Evolutionary conservation across 768 basidiomycete genomes (phyloP).

Genomic region (Boletus sensibilis): DNA sequence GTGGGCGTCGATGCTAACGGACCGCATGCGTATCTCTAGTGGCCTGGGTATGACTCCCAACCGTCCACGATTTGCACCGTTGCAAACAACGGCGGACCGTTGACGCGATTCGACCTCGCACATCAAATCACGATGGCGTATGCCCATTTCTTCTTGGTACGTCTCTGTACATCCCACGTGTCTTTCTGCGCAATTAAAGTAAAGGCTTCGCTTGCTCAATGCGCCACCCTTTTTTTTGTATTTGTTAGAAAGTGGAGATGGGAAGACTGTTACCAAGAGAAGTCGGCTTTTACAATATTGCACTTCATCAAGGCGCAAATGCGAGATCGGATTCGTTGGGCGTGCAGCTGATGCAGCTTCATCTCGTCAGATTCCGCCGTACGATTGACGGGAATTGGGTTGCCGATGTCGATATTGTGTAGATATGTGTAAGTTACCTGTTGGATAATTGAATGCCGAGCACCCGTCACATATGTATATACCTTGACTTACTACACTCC

Average conservation of each 20-base stretch:
- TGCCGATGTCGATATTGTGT: conserved; percentile 13
- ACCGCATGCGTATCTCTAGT: neutral
- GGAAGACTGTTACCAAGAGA: neutral
- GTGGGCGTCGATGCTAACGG: neutral
- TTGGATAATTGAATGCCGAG: neutral
- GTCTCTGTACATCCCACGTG: neutral
- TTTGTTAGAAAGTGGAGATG: neutral
- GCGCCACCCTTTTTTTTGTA: too few relatives aligned
- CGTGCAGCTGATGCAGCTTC: conserved; percentile 7
- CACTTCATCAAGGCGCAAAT: conserved; percentile 7
- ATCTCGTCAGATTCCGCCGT: conserved; percentile 4
- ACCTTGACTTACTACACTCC: neutral
- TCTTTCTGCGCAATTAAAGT: neutral
- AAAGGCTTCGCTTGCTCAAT: neutral
- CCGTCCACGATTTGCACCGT: neutral
- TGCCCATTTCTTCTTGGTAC: neutral
- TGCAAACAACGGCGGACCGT: neutral
- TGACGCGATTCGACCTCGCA: conserved; percentile 8
- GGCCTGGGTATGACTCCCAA: conserved; percentile 4
- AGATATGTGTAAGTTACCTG: neutral
- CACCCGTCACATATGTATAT: neutral
- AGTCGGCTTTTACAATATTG: conserved; percentile 1
- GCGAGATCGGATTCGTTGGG: neutral
- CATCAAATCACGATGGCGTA: neutral
- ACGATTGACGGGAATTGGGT: conserved; percentile 1